Base-by-base conservation (phyloP, 2,329 filamentous ascomycete genomes). In the Rhynchosporium graminicola region DNA sequence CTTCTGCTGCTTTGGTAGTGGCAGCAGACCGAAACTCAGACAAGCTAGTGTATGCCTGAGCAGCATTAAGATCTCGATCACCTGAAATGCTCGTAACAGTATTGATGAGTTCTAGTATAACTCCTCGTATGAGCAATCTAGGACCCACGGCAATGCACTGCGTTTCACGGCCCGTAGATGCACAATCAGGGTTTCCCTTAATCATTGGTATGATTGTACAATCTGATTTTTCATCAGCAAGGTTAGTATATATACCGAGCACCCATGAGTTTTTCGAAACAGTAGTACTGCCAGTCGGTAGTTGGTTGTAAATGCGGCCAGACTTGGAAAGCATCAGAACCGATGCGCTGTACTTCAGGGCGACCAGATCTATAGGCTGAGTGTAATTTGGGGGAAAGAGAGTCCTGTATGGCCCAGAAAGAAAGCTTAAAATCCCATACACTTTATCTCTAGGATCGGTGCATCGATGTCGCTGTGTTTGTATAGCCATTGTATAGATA, bases 371-470 rank as follows among this genome's bases (percentile, higher is more conserved):
- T 28, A 3, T 20, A 4, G 50, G 3, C 6, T 42, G 50, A 4
- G 9, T 26, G 28, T 54, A 54, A 13, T 42, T 28, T 13, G 50
- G 50, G 40, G 50, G 50, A 13, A 54, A 4, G 20, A 54, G 13
- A 20, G 50, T 33, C 36, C 20, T 38, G 13, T 54, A n/a, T 2
- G 50, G 50, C 6, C 40, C 33, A 4, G 28, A 20, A 3, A 54
- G 36, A 28, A 54, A 54, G 13, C 50, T 54, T 33, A 54, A 42
- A 13, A 54, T 40, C 2, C 50, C 50, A 15, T 40, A 54, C 5
- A 54, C 10, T 20, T 54, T 38, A 4, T 54, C 50, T 10, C 50
- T 33, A 6, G 15, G 1, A 15, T 54, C 50, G 1, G 33, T 9
- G 13, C 33, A 54, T 42, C n/a, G 33, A 54, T 54, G 38, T 40